phyloP scores from a whole-genome alignment of 2,329 filamentous ascomycete species.

The Neofusicoccum sp. region DNA sequence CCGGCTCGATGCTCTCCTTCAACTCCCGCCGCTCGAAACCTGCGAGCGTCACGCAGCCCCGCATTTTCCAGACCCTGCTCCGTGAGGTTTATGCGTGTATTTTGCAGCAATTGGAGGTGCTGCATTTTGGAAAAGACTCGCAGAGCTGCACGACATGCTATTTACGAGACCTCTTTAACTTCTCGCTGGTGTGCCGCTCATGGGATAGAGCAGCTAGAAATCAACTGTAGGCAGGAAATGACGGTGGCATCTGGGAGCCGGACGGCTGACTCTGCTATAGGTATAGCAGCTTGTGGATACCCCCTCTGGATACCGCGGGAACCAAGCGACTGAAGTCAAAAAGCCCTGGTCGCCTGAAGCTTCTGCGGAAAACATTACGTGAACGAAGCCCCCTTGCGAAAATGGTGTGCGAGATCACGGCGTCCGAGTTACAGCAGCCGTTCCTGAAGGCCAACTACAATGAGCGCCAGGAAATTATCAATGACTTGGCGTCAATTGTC shows the following conservation, averaged over 20 bases:
- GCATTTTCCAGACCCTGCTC: slow-evolving; percentile 52
- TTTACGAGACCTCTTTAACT: slow-evolving; percentile 55
- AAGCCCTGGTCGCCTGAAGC: slow-evolving; percentile 54
- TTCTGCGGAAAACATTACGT: slow-evolving; percentile 58
- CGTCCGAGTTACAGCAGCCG: slow-evolving; percentile 51
- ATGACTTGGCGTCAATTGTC: slow-evolving; percentile 58
- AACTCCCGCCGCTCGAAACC: slow-evolving; percentile 1
- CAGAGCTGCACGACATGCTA: slow-evolving; percentile 56
- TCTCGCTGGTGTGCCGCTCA: slow-evolving; percentile 58
- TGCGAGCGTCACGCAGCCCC: slow-evolving; percentile 25
- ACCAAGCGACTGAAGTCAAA: slow-evolving; percentile 41
- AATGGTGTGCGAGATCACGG: slow-evolving; percentile 56
- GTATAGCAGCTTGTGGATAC: slow-evolving; percentile 53
- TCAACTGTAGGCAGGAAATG: slow-evolving; percentile 48
- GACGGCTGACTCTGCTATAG: slow-evolving; percentile 32
- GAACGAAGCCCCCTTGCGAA: slow-evolving; percentile 54
- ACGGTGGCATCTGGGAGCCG: no score
- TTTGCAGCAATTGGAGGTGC: slow-evolving; percentile 51
- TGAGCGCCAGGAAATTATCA: slow-evolving; percentile 53
- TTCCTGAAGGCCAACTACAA: slow-evolving; percentile 40
- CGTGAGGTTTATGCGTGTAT: slow-evolving; percentile 59
- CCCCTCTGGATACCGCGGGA: slow-evolving; percentile 45
- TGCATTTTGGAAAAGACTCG: slow-evolving; percentile 39
- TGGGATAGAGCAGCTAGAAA: slow-evolving; percentile 58
- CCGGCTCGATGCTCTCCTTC: neutral